Percentiles rank a stretch among this genome's conserved stretches.
Conservation (phyloP, 768 basidiomycete genomes). For the Hypholoma sublateritium region DNA sequence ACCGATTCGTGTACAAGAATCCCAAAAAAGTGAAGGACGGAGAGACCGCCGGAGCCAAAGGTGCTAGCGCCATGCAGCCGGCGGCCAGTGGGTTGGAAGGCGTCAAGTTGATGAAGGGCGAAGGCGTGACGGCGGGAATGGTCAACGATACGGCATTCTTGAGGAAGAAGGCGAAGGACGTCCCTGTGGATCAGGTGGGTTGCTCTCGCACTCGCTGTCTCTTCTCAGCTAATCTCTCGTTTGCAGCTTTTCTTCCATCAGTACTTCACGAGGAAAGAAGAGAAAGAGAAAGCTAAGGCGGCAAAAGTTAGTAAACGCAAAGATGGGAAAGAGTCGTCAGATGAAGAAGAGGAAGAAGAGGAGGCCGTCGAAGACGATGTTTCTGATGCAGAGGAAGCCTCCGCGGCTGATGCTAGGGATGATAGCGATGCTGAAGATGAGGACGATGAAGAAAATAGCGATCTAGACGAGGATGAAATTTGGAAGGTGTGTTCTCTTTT, state of each 20-base stretch:
- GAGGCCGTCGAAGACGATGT: constrained; percentile 36
- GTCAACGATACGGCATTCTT: constrained; percentile 81
- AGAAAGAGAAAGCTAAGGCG: constrained; percentile 47
- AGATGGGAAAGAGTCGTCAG: constrained; percentile 29
- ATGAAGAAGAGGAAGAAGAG: constrained; percentile 41
- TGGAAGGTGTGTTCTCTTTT: constrained; percentile 69
- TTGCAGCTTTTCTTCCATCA: constrained; percentile 85
- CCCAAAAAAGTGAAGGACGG: constrained; percentile 64
- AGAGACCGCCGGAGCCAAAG: constrained; percentile 14
- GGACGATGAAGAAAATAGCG: constrained; percentile 42
- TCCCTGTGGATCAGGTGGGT: constrained; percentile 85
- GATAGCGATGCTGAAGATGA: constrained; percentile 33
- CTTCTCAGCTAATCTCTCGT: background rate
- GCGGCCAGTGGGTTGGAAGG: constrained; percentile 68
- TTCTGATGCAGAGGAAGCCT: constrained; percentile 29
- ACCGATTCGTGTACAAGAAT: constrained; percentile 96
- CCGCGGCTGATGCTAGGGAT: constrained; percentile 27
- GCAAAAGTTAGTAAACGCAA: constrained; percentile 37
- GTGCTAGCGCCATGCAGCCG: constrained; percentile 95
- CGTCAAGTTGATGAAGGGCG: constrained; percentile 70
- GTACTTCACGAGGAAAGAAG: constrained; percentile 77
- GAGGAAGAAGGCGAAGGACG: constrained; percentile 62
- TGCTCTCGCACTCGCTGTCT: background rate
- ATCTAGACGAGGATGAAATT: constrained; percentile 58
- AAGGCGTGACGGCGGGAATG: constrained; percentile 42